These are phyloP conservation scores for Backusella mclennaniae DNA, from an alignment of 192 early-diverging fungal species.

Conservation along the genomic window DNA sequence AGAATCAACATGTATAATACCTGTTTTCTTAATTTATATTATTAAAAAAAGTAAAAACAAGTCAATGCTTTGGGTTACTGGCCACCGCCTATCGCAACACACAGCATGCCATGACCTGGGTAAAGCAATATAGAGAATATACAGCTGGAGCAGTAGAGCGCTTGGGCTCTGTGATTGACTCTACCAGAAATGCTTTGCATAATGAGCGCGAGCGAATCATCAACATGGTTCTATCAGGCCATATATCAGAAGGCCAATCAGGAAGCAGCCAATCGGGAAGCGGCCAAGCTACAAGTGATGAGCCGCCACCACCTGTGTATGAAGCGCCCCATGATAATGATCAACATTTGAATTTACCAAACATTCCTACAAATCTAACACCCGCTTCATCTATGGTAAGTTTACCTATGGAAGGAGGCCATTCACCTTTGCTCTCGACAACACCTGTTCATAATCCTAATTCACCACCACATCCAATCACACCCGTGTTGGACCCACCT, in stretches of 20 bases:
- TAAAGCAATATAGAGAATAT: conserved; percentile 28
- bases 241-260: background rate
- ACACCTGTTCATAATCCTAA: background rate
- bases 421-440: background rate
- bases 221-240: background rate
- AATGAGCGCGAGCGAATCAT: conserved; percentile 18
- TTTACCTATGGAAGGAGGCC: background rate
- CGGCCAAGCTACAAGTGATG: background rate
- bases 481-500: background rate
- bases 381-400: background rate
- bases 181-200: background rate
- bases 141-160: conserved; percentile 18
- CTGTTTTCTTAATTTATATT: background rate
- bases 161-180: background rate
- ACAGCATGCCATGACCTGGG: conserved; percentile 14
- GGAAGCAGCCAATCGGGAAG: background rate
- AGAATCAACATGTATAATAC: background rate
- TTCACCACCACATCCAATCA: background rate
- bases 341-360: background rate
- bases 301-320: conserved; percentile 23
- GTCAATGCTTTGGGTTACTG: conserved; percentile 16
- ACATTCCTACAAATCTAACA: background rate
- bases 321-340: conserved; percentile 16
- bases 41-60: conserved; percentile 6
- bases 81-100: conserved; percentile 6